Evolutionary conservation across 2,329 filamentous ascomycete genomes (phyloP).

Genomic region (Mycosphaerelloides madeirae): DNA sequence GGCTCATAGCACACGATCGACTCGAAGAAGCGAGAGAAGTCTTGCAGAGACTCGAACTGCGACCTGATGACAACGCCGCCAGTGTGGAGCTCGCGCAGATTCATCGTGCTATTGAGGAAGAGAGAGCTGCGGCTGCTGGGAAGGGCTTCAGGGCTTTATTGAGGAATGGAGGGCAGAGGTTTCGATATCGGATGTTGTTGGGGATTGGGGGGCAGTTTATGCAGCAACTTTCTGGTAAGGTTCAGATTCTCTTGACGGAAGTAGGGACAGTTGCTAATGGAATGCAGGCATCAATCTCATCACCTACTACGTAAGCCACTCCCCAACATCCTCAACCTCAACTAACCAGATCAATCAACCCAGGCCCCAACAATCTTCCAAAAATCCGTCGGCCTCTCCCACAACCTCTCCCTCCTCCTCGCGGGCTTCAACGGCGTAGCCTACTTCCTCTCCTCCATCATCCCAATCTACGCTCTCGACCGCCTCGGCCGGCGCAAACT

Average conservation of each 20-base stretch:
- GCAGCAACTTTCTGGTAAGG: conserved; percentile 37
- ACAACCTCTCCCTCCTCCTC: conserved; percentile 16
- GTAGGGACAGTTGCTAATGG: conserved; percentile 8
- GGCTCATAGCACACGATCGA: conserved; percentile 23
- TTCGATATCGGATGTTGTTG: conserved; percentile 33
- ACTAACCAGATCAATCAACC: too few species aligned
- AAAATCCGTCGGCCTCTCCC: conserved; percentile 12
- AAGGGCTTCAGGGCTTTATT: conserved; percentile 34
- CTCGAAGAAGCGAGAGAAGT: conserved; percentile 30
- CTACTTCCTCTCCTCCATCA: conserved; percentile 23
- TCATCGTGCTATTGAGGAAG: conserved; percentile 45
- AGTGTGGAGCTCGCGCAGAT: conserved; percentile 35
- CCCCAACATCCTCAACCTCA: conserved; percentile 37
- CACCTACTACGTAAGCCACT: conserved; percentile 45
- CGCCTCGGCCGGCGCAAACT: conserved; percentile 50
- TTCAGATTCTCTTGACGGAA: neutral
- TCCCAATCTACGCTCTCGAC: conserved; percentile 60
- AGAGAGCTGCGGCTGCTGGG: conserved; percentile 20
- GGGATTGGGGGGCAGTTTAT: conserved; percentile 37
- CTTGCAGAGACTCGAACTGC: conserved; percentile 19
- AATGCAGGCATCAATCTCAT: conserved; percentile 17
- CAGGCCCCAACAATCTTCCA: conserved; percentile 38
- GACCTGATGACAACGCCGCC: conserved; percentile 25
- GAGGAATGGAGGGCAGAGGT: conserved; percentile 42
- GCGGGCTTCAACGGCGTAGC: conserved; percentile 20